Evolutionary conservation across 139 green algal species (phyloP), one percentile per base, ranked within the genome.

Genomic region (Volvox africanus): DNA sequence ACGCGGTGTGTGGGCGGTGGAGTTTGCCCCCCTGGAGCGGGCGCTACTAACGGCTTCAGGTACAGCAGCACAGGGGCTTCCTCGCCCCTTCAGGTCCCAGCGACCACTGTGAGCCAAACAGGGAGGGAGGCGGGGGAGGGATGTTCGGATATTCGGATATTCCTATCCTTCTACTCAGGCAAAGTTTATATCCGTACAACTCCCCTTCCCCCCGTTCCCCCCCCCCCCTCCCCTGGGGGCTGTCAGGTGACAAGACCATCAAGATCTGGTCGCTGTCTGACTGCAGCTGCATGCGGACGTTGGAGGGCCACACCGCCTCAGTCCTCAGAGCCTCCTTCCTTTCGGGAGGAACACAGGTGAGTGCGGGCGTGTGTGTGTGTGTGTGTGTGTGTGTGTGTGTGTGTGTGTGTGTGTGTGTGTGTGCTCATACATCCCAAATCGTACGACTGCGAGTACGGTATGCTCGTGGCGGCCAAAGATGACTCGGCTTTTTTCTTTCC

Each of bases 21-120:
- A 95, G 62, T 99, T 99, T 91, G 98, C 97, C 0, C 97, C 97
- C 9, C 93, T 98, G 21, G 98, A 99, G 84, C 94, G 96, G 61
- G 94, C 96, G 0, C 68, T 95, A 32, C 84, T 94, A 0, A 92
- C 89, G 1, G 61, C 88, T 0, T 93, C 91, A 89, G 92, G 88
- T 94, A 82, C 78, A 44, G 9, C 24, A 62, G 2, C 44, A 55
- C 44, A 55, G 44, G 44, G 9, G 44, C 44, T 55, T 55, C 44
- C 5, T 55, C n/a, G n/a, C n/a, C n/a, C n/a, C n/a, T n/a, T n/a
- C n/a, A n/a, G n/a, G n/a, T n/a, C n/a, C n/a, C 44, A 14, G 44
- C 44, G 5, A 55, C 5, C 5, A 55, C 44, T 55, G 44, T 55
- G 44, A 55, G 5, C 44, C 44, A 55, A 9, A 55, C 44, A 55